These are phyloP conservation scores for Blastobotrys ciferrii DNA, from an alignment of 1,139 yeast genomes.

Conservation along the genomic window DNA sequence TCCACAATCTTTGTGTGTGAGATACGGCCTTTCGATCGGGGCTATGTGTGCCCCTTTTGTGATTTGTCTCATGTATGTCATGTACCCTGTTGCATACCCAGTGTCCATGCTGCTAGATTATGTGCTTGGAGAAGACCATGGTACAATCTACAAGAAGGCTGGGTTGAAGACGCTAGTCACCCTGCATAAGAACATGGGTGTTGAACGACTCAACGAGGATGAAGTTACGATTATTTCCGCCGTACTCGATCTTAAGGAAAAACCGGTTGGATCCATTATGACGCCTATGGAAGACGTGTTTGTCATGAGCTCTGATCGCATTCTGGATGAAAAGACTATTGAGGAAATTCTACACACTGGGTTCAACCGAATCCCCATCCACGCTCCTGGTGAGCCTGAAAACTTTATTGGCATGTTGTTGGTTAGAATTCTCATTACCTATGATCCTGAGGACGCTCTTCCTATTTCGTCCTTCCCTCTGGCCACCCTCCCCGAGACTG, in stretches of 20 bases:
- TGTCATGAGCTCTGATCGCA: constrained; percentile 81
- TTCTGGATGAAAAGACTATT: constrained; percentile 79
- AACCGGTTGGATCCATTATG: constrained; percentile 83
- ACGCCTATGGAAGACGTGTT: constrained; percentile 91
- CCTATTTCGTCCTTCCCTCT: constrained; percentile 93
- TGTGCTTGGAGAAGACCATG: constrained; percentile 91
- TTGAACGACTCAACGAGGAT: constrained; percentile 86
- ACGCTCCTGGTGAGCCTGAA: constrained; percentile 81
- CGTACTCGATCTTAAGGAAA: constrained; percentile 89
- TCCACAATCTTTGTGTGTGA: constrained; percentile 89
- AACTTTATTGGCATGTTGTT: constrained; percentile 94
- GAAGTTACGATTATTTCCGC: constrained; percentile 96
- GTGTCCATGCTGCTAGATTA: constrained; percentile 77
- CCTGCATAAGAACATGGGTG: constrained; percentile 92
- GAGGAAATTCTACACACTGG: constrained; percentile 93
- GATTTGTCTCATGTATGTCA: constrained; percentile 72
- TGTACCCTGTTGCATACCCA: constrained; percentile 94
- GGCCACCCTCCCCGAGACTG: constrained; percentile 94
- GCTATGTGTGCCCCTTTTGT: constrained; percentile 91
- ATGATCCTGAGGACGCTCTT: constrained; percentile 93
- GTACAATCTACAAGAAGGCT: constrained; percentile 87
- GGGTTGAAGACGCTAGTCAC: constrained; percentile 93
- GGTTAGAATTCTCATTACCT: constrained; percentile 87
- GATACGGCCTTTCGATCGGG: constrained; percentile 90
- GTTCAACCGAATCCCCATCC: constrained; percentile 93